phyloP scores from a whole-genome alignment of 768 basidiomycete species.

The Boletus vinaceobasis region DNA sequence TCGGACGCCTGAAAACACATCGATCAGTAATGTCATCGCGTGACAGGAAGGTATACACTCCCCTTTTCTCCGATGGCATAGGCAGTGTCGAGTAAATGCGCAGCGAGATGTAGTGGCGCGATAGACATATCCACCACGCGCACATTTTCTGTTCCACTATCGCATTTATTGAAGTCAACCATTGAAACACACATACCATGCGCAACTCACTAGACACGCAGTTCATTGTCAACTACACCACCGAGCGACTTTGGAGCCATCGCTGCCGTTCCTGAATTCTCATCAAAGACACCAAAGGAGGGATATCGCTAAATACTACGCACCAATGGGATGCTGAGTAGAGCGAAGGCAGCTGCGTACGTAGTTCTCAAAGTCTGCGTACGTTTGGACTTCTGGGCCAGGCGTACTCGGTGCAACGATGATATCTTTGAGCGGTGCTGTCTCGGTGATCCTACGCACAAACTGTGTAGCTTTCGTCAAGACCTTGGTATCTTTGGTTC shows the following conservation, averaged over 20 bases:
- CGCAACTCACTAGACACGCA: slow-evolving; percentile 14
- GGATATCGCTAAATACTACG: background rate
- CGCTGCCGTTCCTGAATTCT: slow-evolving; percentile 11
- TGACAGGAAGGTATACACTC: background rate
- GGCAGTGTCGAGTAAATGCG: slow-evolving; percentile 16
- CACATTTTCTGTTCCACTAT: slow-evolving; percentile 15
- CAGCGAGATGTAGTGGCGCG: slow-evolving; percentile 11
- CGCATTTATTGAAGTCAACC: background rate
- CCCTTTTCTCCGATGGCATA: slow-evolving; percentile 20
- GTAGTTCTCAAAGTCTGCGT: slow-evolving; percentile 13
- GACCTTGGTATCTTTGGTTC: slow-evolving; percentile 11
- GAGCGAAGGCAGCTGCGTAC: background rate
- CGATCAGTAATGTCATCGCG: background rate
- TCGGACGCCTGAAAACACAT: slow-evolving; percentile 6
- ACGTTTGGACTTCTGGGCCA: slow-evolving; percentile 18
- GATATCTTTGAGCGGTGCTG: slow-evolving; percentile 14
- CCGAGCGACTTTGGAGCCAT: slow-evolving; percentile 19
- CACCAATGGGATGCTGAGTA: slow-evolving; percentile 14
- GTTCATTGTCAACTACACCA: slow-evolving; percentile 15
- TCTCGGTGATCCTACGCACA: slow-evolving; percentile 13
- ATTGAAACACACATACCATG: background rate
- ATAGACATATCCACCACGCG: slow-evolving; percentile 19
- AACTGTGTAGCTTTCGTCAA: slow-evolving; percentile 14
- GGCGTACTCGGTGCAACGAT: slow-evolving; percentile 19
- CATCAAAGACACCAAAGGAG: background rate